phyloP scores from a whole-genome alignment of 75 land plant genomes.

The Isoetes taiwanensis region DNA sequence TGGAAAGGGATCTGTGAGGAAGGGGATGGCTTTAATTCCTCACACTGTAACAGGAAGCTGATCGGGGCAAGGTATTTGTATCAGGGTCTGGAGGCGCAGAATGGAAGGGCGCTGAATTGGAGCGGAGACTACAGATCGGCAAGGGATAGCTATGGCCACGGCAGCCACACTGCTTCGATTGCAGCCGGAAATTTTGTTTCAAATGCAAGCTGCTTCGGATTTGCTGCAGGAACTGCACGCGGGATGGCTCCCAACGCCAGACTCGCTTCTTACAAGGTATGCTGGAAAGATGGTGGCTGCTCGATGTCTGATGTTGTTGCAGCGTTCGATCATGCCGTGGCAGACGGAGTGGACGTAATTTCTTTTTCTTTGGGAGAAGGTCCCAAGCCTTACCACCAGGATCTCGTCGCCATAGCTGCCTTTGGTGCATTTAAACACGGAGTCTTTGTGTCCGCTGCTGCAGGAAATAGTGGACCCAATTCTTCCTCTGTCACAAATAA shows the following conservation, averaged over 20 bases:
- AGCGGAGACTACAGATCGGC: constrained; percentile 43
- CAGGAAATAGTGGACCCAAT: constrained; percentile 53
- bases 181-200: constrained; percentile 42
- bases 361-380: constrained; percentile 48
- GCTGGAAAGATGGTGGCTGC: constrained; percentile 61
- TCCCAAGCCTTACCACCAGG: constrained; percentile 20
- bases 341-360: constrained; percentile 60
- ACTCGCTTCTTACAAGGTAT: constrained; percentile 63
- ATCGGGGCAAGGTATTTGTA: constrained; percentile 64
- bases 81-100: constrained; percentile 39
- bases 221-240: constrained; percentile 37
- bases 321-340: constrained; percentile 59
- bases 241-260: constrained; percentile 60
- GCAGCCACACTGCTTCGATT: constrained; percentile 72
- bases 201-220: no score
- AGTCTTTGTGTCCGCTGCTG: constrained; percentile 41
- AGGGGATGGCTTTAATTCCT: constrained; percentile 42
- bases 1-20: constrained; percentile 68
- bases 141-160: constrained; percentile 65
- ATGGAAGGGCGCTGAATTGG: constrained; percentile 41
- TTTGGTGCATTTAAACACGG: constrained; percentile 31
- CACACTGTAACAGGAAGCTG: constrained; percentile 67
- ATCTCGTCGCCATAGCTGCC: constrained; percentile 48
- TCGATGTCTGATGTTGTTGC: constrained; percentile 54
- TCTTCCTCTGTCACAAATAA: constrained; percentile 40